These are phyloP conservation scores for Ascochyta lentis DNA, from an alignment of 2,329 filamentous ascomycete species.

Conservation along the genomic window DNA sequence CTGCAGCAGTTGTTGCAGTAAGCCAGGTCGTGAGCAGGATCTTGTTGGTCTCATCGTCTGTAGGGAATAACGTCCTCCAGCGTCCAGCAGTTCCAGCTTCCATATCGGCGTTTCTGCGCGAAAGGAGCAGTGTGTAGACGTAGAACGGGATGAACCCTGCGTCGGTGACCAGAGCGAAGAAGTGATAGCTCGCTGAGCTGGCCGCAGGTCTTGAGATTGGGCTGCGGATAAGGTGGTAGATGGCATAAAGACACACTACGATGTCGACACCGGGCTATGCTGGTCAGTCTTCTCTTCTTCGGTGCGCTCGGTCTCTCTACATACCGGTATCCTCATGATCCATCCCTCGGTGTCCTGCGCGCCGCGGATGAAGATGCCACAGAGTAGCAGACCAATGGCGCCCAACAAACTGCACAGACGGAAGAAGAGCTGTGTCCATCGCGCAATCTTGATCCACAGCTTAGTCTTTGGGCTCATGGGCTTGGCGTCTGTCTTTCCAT, in stretches of 20 bases:
- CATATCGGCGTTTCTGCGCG: conserved; percentile 60
- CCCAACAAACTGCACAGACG: conserved; percentile 71
- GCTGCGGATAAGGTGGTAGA: conserved; percentile 79
- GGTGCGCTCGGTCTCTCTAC: conserved; percentile 38
- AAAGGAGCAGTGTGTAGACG: conserved; percentile 63
- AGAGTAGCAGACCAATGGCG: conserved; percentile 73
- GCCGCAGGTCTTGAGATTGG: conserved; percentile 74
- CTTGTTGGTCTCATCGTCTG: conserved; percentile 61
- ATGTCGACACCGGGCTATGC: conserved; percentile 76
- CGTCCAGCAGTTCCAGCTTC: conserved; percentile 52
- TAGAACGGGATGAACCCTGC: conserved; percentile 69
- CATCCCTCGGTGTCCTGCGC: conserved; percentile 71
- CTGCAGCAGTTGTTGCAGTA: conserved; percentile 66
- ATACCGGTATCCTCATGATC: conserved; percentile 78
- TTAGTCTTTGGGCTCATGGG: conserved; percentile 76
- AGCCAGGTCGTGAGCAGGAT: conserved; percentile 74
- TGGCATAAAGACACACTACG: conserved; percentile 74
- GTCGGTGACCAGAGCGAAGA: conserved; percentile 81
- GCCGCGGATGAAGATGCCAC: conserved; percentile 78
- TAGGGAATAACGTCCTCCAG: conserved; percentile 74
- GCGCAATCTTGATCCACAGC: conserved; percentile 70
- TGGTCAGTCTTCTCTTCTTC: conserved; percentile 21
- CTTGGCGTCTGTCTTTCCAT: conserved; percentile 66
- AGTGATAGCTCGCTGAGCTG: conserved; percentile 86
- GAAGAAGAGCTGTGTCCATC: conserved; percentile 72